phyloP scores from a whole-genome alignment of 305 asterid species.

The Plantago coronopus region DNA sequence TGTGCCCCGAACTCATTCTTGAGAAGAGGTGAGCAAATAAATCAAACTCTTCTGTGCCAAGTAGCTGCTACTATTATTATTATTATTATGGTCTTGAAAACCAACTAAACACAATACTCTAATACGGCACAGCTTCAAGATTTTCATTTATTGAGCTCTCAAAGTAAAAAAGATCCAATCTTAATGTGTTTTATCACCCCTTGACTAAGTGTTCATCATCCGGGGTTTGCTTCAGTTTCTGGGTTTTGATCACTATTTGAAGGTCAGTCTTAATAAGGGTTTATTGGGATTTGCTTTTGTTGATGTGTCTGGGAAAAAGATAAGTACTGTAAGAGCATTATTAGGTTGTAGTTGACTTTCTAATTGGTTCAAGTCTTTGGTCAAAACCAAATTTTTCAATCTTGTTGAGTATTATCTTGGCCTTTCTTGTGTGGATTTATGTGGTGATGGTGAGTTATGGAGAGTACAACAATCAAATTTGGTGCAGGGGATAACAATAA shows the following conservation, averaged over 20 bases:
- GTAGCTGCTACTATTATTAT: too few species aligned
- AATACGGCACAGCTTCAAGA: neutral
- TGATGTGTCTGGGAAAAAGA: slow-evolving; percentile 6
- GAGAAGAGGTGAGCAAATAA: slow-evolving; percentile 2
- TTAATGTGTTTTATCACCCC: slow-evolving; percentile 19
- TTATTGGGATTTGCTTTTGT: slow-evolving; percentile 27
- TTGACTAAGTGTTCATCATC: slow-evolving; percentile 30
- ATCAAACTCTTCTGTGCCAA: too few species aligned
- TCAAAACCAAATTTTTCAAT: slow-evolving; percentile 20
- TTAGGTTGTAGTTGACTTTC: slow-evolving; percentile 29
- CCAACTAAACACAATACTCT: neutral
- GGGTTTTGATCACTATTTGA: neutral
- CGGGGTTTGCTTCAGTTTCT: slow-evolving; percentile 32
- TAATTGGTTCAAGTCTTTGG: slow-evolving; percentile 6
- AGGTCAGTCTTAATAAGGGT: slow-evolving; percentile 30
- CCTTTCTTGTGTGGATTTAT: slow-evolving; percentile 19
- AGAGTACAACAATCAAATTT: slow-evolving; percentile 38
- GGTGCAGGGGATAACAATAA: slow-evolving; percentile 46
- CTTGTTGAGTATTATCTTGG: slow-evolving; percentile 9
- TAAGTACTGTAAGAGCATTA: neutral
- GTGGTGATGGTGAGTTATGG: slow-evolving; percentile 43
- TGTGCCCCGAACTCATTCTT: slow-evolving; percentile 30
- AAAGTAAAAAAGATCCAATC: slow-evolving; percentile 21
- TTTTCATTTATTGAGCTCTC: slow-evolving; percentile 18
- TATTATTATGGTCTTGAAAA: too few species aligned